A percentile compares a stretch with the other conserved stretches of the same genome.
These are phyloP conservation scores for Ceratocystis cacaofunesta DNA, from an alignment of 2,329 filamentous ascomycete genomes.

Conservation along the genomic window DNA sequence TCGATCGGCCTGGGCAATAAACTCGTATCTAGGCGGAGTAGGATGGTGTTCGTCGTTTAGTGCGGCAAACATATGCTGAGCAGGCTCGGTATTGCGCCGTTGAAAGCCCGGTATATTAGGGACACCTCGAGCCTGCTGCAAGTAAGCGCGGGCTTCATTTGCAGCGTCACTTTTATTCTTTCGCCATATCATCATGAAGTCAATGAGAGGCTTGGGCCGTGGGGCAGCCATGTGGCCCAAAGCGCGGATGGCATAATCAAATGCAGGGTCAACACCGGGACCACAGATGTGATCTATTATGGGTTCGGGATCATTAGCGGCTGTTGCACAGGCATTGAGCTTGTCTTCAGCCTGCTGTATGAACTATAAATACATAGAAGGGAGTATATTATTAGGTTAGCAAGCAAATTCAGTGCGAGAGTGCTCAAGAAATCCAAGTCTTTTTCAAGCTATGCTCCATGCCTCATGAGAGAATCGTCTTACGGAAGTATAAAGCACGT, in stretches of 20 bases:
- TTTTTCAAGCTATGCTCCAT: not conserved
- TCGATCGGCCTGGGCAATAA: conserved; percentile 66
- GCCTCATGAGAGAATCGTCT: conserved; percentile 22
- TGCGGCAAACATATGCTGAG: conserved; percentile 25
- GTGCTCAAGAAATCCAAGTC: not conserved
- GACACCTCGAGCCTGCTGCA: conserved; percentile 37
- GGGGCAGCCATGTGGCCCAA: conserved; percentile 87
- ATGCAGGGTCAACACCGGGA: conserved; percentile 69
- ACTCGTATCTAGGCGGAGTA: conserved; percentile 30
- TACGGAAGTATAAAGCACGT: conserved; percentile 87
- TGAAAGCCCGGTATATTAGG: conserved; percentile 37
- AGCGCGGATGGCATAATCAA: conserved; percentile 87
- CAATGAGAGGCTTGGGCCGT: conserved; percentile 88
- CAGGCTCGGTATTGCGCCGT: conserved; percentile 61
- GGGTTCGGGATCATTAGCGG: conserved; percentile 65
- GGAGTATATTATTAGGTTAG: conserved; percentile 17
- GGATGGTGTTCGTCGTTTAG: conserved; percentile 33
- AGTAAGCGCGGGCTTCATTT: conserved; percentile 46
- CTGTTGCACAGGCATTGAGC: conserved; percentile 72
- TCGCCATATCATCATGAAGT: conserved; percentile 95
- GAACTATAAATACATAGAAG: conserved; percentile 39
- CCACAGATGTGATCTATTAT: conserved; percentile 84
- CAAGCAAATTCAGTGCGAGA: not conserved
- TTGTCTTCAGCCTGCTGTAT: conserved; percentile 95
- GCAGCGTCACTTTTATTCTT: conserved; percentile 90